Evolutionary conservation across 1,284 basidiomycete genomes (phyloP).

Genomic region (Somion occarium): DNA sequence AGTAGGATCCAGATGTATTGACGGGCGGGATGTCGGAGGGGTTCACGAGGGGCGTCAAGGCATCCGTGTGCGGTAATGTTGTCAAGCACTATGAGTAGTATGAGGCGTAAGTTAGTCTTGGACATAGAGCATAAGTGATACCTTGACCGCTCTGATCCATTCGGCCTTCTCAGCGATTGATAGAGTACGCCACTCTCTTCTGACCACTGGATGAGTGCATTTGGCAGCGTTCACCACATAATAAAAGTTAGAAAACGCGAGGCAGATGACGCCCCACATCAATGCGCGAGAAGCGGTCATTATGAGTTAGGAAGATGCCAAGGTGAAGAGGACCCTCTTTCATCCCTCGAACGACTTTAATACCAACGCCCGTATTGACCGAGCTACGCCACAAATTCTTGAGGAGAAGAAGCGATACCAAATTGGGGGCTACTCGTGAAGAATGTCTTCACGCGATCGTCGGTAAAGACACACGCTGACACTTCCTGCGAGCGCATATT

Average conservation of each 20-base stretch:
- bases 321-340: no score
- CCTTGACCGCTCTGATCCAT: conserved; percentile 25
- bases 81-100: conserved; percentile 27
- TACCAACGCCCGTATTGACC: no score
- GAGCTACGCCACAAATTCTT: no score
- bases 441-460: no score
- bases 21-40: conserved; percentile 24
- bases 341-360: no score
- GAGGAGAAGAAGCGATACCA: no score
- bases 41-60: conserved; percentile 23
- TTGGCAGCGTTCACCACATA: conserved; percentile 14
- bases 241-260: neutral
- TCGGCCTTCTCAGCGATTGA: conserved; percentile 15
- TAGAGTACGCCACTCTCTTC: conserved; percentile 25
- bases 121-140: conserved; percentile 5
- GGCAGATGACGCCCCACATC: no score
- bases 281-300: no score
- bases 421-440: no score
- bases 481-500: no score
- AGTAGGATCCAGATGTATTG: conserved; percentile 30
- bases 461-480: no score
- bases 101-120: neutral
- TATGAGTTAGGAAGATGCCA: no score
- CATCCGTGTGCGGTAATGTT: conserved; percentile 25
- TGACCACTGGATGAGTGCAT: conserved; percentile 15